These are phyloP conservation scores for Chlorella variabilis DNA, from an alignment of 163 green algal species.

Conservation along the genomic window DNA sequence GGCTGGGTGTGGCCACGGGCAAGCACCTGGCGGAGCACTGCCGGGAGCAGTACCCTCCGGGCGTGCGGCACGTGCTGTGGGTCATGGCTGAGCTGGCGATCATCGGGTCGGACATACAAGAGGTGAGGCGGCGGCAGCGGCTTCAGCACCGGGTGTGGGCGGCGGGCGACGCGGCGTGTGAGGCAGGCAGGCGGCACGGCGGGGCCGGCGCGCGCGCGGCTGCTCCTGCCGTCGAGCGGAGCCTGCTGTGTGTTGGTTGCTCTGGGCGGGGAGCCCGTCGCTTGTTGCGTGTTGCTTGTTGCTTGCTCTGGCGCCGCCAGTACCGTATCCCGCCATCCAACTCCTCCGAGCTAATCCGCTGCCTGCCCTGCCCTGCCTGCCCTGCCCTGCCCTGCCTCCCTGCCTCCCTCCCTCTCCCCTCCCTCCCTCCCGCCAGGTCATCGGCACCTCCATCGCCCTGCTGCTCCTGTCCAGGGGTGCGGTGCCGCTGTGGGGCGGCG, in stretches of 20 bases:
- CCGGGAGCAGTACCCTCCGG: conserved; percentile 63
- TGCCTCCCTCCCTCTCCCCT: too few relatives aligned
- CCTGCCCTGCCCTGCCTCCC: too few relatives aligned
- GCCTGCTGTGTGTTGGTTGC: too few relatives aligned
- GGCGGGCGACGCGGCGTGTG: conserved; percentile 23
- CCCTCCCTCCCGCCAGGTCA: conserved; percentile 58
- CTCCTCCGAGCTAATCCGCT: too few relatives aligned
- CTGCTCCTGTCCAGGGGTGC: conserved; percentile 56
- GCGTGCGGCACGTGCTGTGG: conserved; percentile 72
- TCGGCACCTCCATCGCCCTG: conserved; percentile 76
- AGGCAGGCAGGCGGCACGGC: too few relatives aligned
- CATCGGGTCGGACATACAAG: conserved; percentile 76
- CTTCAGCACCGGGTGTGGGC: conserved; percentile 18
- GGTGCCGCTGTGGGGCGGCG: conserved; percentile 81
- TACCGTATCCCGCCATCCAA: too few relatives aligned
- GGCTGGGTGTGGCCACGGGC: conserved; percentile 86
- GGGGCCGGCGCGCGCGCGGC: too few relatives aligned
- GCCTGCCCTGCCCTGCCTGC: background rate
- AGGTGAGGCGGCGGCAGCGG: conserved; percentile 4
- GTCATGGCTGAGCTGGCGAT: conserved; percentile 94
- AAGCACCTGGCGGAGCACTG: conserved; percentile 72
- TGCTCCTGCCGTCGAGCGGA: too few relatives aligned
- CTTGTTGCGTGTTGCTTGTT: too few relatives aligned
- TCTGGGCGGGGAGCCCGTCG: too few relatives aligned
- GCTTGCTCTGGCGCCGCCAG: too few relatives aligned